phyloP scores from a whole-genome alignment of 1,139 yeast genomes.

The Diutina mesorugosa region DNA sequence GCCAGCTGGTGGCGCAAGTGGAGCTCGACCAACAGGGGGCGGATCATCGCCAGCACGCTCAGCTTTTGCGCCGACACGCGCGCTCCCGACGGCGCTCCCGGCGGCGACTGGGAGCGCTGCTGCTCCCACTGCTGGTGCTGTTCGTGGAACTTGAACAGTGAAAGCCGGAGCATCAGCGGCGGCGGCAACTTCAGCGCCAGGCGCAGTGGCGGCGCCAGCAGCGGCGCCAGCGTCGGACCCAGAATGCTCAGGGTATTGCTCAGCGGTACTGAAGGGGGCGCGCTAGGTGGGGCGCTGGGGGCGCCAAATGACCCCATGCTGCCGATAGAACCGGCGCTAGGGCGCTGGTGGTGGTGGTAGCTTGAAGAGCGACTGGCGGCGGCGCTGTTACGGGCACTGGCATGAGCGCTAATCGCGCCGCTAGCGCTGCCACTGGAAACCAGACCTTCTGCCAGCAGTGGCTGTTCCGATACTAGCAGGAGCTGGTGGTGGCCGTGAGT shows the following conservation, averaged over 20 bases:
- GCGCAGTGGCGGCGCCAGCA: neutral
- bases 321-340: neutral
- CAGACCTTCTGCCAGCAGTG: slow-evolving; percentile 5
- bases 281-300: neutral
- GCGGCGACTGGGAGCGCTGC: slow-evolving; percentile 1
- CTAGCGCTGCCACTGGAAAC: slow-evolving; percentile 6
- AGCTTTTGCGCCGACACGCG: neutral
- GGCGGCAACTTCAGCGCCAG: neutral
- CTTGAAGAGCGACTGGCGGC: slow-evolving; percentile 4
- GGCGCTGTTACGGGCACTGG: slow-evolving; percentile 2
- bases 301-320: neutral
- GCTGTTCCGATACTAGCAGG: neutral
- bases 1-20: neutral
- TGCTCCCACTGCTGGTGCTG: neutral
- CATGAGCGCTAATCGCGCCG: neutral
- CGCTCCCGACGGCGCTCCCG: neutral
- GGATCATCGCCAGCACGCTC: neutral
- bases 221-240: neutral
- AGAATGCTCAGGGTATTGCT: neutral
- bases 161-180: neutral
- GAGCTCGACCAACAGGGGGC: neutral
- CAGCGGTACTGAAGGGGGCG: neutral
- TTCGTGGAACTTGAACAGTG: neutral
- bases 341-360: neutral
- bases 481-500: neutral